Percentiles rank a stretch among this genome's conserved stretches.
Conservation (phyloP, 352 stramenopile genomes). For the Hyphochytrium catenoides region DNA sequence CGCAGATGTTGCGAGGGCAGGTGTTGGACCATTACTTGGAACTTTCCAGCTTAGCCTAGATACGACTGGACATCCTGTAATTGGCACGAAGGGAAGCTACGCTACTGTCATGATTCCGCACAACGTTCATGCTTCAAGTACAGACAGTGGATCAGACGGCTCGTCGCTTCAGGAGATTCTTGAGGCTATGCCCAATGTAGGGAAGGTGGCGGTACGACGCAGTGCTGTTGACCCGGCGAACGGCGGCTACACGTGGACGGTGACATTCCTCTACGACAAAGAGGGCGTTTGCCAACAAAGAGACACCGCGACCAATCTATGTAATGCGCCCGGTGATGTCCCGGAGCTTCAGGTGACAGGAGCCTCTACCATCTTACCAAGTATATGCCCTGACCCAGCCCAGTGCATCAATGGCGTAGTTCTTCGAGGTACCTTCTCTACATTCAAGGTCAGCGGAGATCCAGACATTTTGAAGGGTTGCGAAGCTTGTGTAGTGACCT, state of each 20-base stretch:
- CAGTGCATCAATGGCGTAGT: conserved; percentile 29
- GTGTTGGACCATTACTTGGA: conserved; percentile 63
- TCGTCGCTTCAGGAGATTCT: conserved; percentile 86
- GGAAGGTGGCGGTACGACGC: conserved; percentile 70
- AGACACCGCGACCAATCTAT: conserved; percentile 23
- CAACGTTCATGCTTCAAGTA: conserved; percentile 68
- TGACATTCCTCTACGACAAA: conserved; percentile 78
- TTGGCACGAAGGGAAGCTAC: conserved; percentile 27
- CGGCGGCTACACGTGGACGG: conserved; percentile 78
- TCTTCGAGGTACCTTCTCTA: conserved; percentile 60
- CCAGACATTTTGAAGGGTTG: conserved; percentile 22
- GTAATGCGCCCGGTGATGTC: conserved; percentile 77
- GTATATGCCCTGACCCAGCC: not conserved
- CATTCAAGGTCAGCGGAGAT: conserved; percentile 53
- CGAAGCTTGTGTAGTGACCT: too few species aligned
- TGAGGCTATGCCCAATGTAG: conserved; percentile 74
- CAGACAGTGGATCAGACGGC: conserved; percentile 61
- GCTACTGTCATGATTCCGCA: conserved; percentile 61
- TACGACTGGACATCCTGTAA: conserved; percentile 27
- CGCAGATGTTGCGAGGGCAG: conserved; percentile 9
- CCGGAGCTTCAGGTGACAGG: conserved; percentile 33
- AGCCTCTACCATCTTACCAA: conserved; percentile 7
- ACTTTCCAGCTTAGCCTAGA: conserved; percentile 71
- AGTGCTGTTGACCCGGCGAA: conserved; percentile 52
- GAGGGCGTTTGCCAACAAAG: conserved; percentile 35